phyloP scores from a whole-genome alignment of 768 basidiomycete genomes.

The Termitomyces sp. region DNA sequence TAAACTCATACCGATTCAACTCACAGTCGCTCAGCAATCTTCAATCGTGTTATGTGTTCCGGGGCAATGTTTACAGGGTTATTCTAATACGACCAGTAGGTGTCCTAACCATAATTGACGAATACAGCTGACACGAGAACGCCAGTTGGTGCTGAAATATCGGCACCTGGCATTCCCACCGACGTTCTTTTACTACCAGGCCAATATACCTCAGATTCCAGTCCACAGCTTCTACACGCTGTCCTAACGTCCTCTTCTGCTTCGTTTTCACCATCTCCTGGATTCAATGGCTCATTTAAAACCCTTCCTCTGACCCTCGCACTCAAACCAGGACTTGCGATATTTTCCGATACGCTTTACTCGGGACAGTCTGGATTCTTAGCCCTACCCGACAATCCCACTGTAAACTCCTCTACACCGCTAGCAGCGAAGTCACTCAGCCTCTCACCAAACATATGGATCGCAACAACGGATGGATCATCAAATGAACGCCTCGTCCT shows the following conservation, averaged over 20 bases:
- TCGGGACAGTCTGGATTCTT: slow-evolving; percentile 48
- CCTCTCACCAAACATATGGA: slow-evolving; percentile 52
- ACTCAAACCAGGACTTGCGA: slow-evolving; percentile 49
- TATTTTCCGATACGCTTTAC: slow-evolving; percentile 47
- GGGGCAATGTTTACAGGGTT: slow-evolving; percentile 67
- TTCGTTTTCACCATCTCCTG: slow-evolving; percentile 41
- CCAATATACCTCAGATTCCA: slow-evolving; percentile 54
- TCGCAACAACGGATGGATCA: slow-evolving; percentile 41
- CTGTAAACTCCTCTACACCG: slow-evolving; percentile 33
- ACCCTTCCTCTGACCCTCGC: slow-evolving; percentile 48
- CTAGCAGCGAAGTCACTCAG: slow-evolving; percentile 45
- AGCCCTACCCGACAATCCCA: slow-evolving; percentile 34
- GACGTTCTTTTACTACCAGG: slow-evolving; percentile 53
- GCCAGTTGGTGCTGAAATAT: slow-evolving; percentile 56
- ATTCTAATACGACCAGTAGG: slow-evolving; percentile 51
- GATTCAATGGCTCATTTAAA: slow-evolving; percentile 47
- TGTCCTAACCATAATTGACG: not conserved
- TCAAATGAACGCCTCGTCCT: slow-evolving; percentile 49
- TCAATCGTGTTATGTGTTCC: slow-evolving; percentile 57
- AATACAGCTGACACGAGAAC: not conserved
- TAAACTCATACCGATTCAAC: not conserved
- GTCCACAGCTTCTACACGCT: slow-evolving; percentile 52
- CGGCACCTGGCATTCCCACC: slow-evolving; percentile 40
- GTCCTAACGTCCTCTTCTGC: slow-evolving; percentile 50
- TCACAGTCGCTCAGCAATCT: slow-evolving; percentile 14